Evolutionary conservation across 1,284 basidiomycete species (phyloP).

Genomic region (Malassezia sympodialis): DNA sequence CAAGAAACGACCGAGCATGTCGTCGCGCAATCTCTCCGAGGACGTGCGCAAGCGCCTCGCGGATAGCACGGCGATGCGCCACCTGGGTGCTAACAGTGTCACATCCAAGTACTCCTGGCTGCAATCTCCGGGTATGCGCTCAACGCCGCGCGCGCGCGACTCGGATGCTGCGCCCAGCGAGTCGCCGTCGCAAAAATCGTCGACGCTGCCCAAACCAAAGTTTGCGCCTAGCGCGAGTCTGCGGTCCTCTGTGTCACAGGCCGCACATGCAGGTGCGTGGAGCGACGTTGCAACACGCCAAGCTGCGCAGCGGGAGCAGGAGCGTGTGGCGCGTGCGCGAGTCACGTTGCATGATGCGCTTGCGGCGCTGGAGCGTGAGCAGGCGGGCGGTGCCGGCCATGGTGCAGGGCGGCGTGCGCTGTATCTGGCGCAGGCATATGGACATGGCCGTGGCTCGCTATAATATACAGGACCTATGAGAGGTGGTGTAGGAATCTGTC

Average conservation of each 20-base stretch:
- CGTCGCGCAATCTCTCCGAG: conserved; percentile 41
- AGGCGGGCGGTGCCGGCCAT: conserved; percentile 20
- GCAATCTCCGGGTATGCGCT: conserved; percentile 19
- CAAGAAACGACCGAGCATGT: conserved; percentile 28
- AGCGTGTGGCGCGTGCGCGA: conserved; percentile 27
- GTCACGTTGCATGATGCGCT: conserved; percentile 41
- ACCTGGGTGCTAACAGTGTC: conserved; percentile 26
- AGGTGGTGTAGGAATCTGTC: neutral
- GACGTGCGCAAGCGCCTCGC: conserved; percentile 42
- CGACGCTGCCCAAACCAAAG: conserved; percentile 34
- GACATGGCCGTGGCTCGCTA: conserved; percentile 2
- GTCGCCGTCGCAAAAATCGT: neutral
- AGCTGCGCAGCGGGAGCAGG: conserved; percentile 37
- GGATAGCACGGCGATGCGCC: conserved; percentile 44
- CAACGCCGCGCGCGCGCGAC: conserved; percentile 10
- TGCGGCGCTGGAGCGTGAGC: conserved; percentile 36
- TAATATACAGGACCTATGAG: neutral
- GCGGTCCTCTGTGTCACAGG: conserved; percentile 14
- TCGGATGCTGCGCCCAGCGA: conserved; percentile 13
- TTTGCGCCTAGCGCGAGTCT: conserved; percentile 31
- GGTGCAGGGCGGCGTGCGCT: conserved; percentile 20
- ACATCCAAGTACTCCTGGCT: conserved; percentile 36
- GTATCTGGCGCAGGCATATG: conserved; percentile 17
- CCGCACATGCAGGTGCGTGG: conserved; percentile 31
- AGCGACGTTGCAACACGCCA: conserved; percentile 40